These are phyloP conservation scores for Agrocybe chaxingu DNA, from an alignment of 768 basidiomycete genomes.

Conservation along the genomic window DNA sequence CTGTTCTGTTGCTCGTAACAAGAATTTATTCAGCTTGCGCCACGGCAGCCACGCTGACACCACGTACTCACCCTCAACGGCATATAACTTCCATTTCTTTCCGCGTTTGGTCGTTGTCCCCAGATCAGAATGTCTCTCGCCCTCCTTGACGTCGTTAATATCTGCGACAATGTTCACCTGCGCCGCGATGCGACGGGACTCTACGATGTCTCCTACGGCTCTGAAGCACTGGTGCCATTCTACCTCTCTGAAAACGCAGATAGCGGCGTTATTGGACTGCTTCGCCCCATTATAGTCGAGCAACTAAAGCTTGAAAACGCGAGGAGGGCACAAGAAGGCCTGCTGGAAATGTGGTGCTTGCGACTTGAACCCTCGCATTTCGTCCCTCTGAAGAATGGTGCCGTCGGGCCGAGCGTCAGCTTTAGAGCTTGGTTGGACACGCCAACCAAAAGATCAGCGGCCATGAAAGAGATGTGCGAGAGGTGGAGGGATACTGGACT, in stretches of 20 bases:
- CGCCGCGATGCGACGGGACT: slow-evolving; percentile 20
- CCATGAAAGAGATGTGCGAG: slow-evolving; percentile 66
- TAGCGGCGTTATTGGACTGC: slow-evolving; percentile 58
- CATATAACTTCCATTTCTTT: too few species aligned
- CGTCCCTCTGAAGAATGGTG: slow-evolving; percentile 21
- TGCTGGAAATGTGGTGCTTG: slow-evolving; percentile 40
- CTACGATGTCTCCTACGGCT: slow-evolving; percentile 20
- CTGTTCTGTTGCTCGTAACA: too few species aligned
- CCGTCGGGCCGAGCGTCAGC: slow-evolving; percentile 37
- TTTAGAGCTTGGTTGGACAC: slow-evolving; percentile 53
- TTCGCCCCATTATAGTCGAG: slow-evolving; percentile 54
- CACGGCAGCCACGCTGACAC: too few species aligned
- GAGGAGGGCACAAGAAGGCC: slow-evolving; percentile 19
- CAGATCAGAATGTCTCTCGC: slow-evolving; percentile 21
- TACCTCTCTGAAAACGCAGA: slow-evolving; percentile 45
- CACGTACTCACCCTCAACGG: too few species aligned
- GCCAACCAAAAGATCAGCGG: slow-evolving; percentile 56
- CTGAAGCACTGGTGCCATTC: slow-evolving; percentile 52
- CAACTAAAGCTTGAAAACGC: slow-evolving; percentile 52
- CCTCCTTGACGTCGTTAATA: slow-evolving; percentile 62
- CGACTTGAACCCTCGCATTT: slow-evolving; percentile 24
- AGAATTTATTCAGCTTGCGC: too few species aligned
- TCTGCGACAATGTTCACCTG: slow-evolving; percentile 69
- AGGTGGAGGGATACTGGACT: slow-evolving; percentile 69
- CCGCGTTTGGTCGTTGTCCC: too few species aligned